Base-by-base conservation (phyloP, 805 yeast genomes). In the Debaryomyces prosopidis region DNA sequence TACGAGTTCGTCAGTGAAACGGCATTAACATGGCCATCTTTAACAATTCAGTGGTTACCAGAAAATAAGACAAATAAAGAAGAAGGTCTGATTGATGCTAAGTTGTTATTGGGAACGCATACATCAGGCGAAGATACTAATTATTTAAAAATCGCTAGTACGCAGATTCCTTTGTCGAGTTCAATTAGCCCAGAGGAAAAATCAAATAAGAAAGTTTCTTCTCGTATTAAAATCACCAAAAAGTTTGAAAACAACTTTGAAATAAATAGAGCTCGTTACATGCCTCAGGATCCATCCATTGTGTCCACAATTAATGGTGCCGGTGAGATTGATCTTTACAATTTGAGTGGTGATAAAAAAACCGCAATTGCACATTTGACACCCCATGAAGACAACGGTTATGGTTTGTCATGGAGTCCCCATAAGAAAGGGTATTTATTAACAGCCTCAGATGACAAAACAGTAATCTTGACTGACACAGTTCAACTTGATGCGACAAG, bases 1-100 rank as follows among this genome's bases (percentile, higher is more conserved):
- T 87, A 87, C 53, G 90, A 87, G 55, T 87, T 84, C 59, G 89
- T 87, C 27, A 81, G 86, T 40, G 94, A 87, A 58, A 85, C 92
- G 0, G 88, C 86, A 2, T 66, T 87, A 37, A 79, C 84, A 10
- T 87, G 95, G 95, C 95, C 96, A 1, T 83, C 91, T 2, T 69
- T 87, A 40, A 84, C 92, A 1, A 76, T 85, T 4, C 88, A 87
- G 63, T 87, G 94, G 91, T 62, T 85, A 6, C 91, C 90, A 0
- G 69, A 68, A 23, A 51, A 58, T 49, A 39, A 47, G 10, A 49
- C 39, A 6, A 52, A 43, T 20, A 57, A 48, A 17, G 42, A 47
- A 16, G 55, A 60, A 14, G 65, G 62, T 2, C 59, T 66, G 5
- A 66, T 73, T 10, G 73, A 74, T 19, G 76, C 85, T 50, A 76